Base-by-base conservation (phyloP, 1,284 basidiomycete species). In the Lignosus rhinocerotis region DNA sequence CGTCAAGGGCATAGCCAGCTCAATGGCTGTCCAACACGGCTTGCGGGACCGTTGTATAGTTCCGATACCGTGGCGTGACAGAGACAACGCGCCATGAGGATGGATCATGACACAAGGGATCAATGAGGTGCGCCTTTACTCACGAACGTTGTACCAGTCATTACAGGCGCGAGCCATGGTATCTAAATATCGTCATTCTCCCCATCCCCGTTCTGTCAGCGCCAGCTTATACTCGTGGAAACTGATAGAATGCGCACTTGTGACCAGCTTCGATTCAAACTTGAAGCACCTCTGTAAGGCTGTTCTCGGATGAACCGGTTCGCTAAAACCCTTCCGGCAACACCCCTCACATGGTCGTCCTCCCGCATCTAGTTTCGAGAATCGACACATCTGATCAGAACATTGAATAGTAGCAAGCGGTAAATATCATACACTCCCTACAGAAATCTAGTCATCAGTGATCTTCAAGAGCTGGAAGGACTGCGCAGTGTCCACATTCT, bases 191-290 rank as follows among this genome's bases (percentile, higher is more conserved):
- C n/a, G n/a, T n/a, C n/a, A n/a, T n/a, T n/a, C n/a, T n/a, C n/a
- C n/a, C n/a, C n/a, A n/a, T n/a, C n/a, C n/a, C n/a, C n/a, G 25
- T 30, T 21, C 14, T 21, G 25, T 21, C 10, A 44, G 43, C 17
- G 6, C 10, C 19, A 21, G 12, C 43, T 10, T 17, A 11, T 21
- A 30, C 12, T 14, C 21, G 11, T 11, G 9, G 11, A 25, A 45
- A 45, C 41, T 16, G 16, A 11, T 31, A 9, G 16, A 5, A 34
- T 19, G 43, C 55, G 2, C 32, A 59, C 63, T 44, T 58, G 10
- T 21, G 34, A 5, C 85, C 85, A 2, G 80, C 84, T 66, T 88
- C 85, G 56, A 87, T 76, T 33, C n/a, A n/a, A n/a, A n/a, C n/a
- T n/a, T 85, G 69, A 14, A 86, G 74, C 7, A 88, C 78, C 1